phyloP scores from a whole-genome alignment of 2,329 filamentous ascomycete species.

The Aspergillus sp. region DNA sequence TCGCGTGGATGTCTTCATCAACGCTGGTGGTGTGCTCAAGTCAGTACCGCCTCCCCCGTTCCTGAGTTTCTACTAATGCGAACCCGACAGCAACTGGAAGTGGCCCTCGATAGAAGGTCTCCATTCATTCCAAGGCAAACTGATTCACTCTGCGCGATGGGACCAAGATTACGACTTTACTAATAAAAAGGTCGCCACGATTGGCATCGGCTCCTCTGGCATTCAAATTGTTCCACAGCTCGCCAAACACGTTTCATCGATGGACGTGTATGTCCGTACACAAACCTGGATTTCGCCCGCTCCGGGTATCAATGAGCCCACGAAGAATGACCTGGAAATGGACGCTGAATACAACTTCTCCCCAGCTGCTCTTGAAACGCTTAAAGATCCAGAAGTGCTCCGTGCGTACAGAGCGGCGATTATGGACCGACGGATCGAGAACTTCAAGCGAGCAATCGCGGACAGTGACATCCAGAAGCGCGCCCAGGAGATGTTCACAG shows the following conservation, averaged over 20 bases:
- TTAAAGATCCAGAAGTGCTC: constrained; percentile 10
- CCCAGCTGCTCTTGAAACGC: background rate
- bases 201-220: constrained; percentile 38
- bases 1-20: constrained; percentile 30
- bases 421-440: constrained; percentile 12
- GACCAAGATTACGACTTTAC: constrained; percentile 28
- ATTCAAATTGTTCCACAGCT: constrained; percentile 32
- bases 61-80: background rate
- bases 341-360: constrained; percentile 14
- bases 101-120: constrained; percentile 26
- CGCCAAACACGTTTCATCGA: constrained; percentile 6
- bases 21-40: constrained; percentile 32
- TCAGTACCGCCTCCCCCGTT: background rate
- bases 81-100: constrained; percentile 30
- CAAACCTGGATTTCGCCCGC: constrained; percentile 31
- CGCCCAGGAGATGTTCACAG: constrained; percentile 8
- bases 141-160: constrained; percentile 45
- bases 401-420: constrained; percentile 10
- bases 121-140: constrained; percentile 36
- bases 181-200: constrained; percentile 34
- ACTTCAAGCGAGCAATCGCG: constrained; percentile 14
- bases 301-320: constrained; percentile 19
- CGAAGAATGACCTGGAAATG: constrained; percentile 10
- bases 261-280: constrained; percentile 33
- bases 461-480: constrained; percentile 7